These are phyloP conservation scores for Monosporozyma aerobia DNA, from an alignment of 805 yeast genomes.

Conservation along the genomic window DNA sequence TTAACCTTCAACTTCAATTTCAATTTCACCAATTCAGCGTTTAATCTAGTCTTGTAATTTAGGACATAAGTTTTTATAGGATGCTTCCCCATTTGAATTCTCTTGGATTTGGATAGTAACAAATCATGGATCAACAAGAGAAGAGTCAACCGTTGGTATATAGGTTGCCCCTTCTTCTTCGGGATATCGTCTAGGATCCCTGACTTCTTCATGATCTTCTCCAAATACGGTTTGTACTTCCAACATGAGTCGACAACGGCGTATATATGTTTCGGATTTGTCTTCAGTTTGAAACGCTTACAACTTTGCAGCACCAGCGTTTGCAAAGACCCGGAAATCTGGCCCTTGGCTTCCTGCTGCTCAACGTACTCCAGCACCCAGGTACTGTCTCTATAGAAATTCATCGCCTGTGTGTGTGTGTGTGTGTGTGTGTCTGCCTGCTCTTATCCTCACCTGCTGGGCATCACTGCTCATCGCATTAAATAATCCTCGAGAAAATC, in stretches of 20 bases:
- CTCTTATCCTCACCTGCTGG: not conserved
- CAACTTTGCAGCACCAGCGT: conserved; percentile 43
- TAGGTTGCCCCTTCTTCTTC: conserved; percentile 39
- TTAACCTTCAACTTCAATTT: conserved; percentile 64
- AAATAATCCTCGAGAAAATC: too few species aligned
- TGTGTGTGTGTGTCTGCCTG: not conserved
- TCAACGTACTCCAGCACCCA: conserved; percentile 31
- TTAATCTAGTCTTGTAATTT: conserved; percentile 68
- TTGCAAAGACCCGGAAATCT: conserved; percentile 44
- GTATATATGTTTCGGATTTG: conserved; percentile 76
- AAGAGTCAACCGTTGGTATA: conserved; percentile 32
- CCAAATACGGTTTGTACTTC: conserved; percentile 57
- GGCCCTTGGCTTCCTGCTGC: conserved; percentile 23
- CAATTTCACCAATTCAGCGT: conserved; percentile 71
- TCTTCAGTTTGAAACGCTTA: conserved; percentile 38
- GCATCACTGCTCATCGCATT: not conserved
- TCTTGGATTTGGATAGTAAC: conserved; percentile 60
- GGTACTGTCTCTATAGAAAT: conserved; percentile 34
- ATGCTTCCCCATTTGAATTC: conserved; percentile 84
- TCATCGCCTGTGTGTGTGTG: conserved; percentile 10
- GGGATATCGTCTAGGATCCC: conserved; percentile 44
- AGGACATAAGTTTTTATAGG: conserved; percentile 76
- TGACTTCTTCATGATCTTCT: conserved; percentile 54
- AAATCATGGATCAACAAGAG: conserved; percentile 73
- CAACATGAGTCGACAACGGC: conserved; percentile 77